Conservation (phyloP, 306 rosid genomes). For the Potentilla sterilis region DNA sequence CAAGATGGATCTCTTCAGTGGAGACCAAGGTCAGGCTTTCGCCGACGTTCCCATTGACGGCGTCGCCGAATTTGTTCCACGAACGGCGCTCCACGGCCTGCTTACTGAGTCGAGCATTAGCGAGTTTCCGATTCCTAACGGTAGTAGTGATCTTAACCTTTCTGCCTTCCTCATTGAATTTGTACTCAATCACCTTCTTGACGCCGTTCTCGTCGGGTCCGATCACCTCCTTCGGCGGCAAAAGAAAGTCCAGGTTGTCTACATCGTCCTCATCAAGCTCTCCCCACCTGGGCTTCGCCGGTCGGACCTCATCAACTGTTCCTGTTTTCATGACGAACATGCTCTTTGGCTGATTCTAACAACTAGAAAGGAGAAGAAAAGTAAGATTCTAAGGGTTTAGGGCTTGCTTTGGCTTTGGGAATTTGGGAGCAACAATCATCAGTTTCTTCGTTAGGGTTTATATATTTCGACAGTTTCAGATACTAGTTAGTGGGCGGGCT, state of each 20-base stretch:
- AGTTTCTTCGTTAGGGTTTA: no score
- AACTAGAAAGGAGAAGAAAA: no score
- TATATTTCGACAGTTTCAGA: no score
- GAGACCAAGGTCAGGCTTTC: conserved; percentile 78
- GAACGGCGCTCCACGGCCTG: conserved; percentile 52
- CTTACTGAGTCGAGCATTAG: conserved; percentile 51
- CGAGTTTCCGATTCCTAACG: conserved; percentile 59
- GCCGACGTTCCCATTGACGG: conserved; percentile 70
- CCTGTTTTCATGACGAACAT: conserved; percentile 15
- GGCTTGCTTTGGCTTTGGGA: no score
- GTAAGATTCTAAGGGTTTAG: no score
- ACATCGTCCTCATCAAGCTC: conserved; percentile 80
- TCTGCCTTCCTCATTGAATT: conserved; percentile 69
- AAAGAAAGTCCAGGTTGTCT: conserved; percentile 68
- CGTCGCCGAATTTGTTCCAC: conserved; percentile 90
- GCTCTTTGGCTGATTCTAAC: neutral
- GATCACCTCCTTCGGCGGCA: conserved; percentile 68
- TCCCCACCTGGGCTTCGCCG: conserved; percentile 47
- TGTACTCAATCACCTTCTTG: conserved; percentile 69
- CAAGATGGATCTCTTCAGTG: conserved; percentile 81
- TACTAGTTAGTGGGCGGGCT: no score
- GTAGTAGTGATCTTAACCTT: conserved; percentile 73
- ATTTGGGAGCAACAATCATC: no score
- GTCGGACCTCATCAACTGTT: conserved; percentile 13
- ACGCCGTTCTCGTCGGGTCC: conserved; percentile 80